A percentile compares a stretch with the other conserved stretches of the same genome.
Evolutionary conservation across 2,329 filamentous ascomycete genomes (phyloP).

Genomic region (Penicillium rolfsii): DNA sequence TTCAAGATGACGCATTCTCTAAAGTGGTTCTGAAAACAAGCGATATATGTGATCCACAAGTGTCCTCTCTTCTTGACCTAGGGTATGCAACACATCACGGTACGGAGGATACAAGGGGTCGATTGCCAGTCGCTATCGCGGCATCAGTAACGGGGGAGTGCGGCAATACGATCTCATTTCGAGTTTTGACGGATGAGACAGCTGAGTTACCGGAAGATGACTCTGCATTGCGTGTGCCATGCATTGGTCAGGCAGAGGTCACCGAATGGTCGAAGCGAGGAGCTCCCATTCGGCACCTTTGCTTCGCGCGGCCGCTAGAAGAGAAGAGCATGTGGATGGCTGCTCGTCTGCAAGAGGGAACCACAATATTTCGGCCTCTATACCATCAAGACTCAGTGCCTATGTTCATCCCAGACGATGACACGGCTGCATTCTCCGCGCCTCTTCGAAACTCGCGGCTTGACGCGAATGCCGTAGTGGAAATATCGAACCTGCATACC

Average conservation of each 20-base stretch:
- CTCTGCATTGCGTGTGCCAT: constrained; percentile 42
- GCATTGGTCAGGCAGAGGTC: constrained; percentile 46
- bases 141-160: constrained; percentile 48
- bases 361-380: constrained; percentile 53
- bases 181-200: constrained; percentile 37
- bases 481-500: constrained; percentile 48
- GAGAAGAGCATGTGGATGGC: constrained; percentile 53
- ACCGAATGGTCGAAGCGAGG: constrained; percentile 55
- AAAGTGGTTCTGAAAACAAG: constrained; percentile 34
- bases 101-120: constrained; percentile 30
- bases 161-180: constrained; percentile 53
- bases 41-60: constrained; percentile 39
- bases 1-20: constrained; percentile 38
- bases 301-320: constrained; percentile 52
- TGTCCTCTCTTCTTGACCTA: constrained; percentile 52
- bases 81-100: constrained; percentile 51
- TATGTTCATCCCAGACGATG: constrained; percentile 22
- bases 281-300: constrained; percentile 58
- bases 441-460: constrained; percentile 47
- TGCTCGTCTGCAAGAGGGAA: constrained; percentile 52
- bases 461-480: constrained; percentile 52
- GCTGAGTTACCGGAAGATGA: constrained; percentile 26
- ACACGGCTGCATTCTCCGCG: constrained; percentile 11
- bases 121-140: constrained; percentile 40
- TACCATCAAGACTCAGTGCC: constrained; percentile 38